Base-by-base conservation (phyloP, 2,329 filamentous ascomycete genomes). In the Ascocoryne sarcoides region DNA sequence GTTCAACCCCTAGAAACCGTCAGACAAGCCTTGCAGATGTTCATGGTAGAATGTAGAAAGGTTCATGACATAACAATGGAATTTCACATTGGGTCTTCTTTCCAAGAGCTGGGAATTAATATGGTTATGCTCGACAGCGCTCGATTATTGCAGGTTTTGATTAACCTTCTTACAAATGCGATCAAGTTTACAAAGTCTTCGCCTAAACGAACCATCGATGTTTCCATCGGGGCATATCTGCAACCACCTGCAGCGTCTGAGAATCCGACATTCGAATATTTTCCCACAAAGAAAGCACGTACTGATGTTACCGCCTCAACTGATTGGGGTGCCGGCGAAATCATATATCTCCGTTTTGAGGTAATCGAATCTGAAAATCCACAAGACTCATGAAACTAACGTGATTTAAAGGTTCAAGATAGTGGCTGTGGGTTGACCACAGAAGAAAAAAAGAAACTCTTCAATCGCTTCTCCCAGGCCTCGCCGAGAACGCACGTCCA, bases 381-480 rank as follows among this genome's bases (percentile, higher is more conserved):
- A 8, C 21, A 31, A 19, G 29, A 18, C n/a, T 3, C n/a, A 18
- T 18, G 17, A 5, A 8, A 20, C 32, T 40, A 30, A 36, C 32
- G 23, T 40, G n/a, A 35, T 10, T 17, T 4, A 4, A 14, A 45
- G 43, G 43, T 46, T 16, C 73, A 77, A 47, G 84, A 90, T 50
- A 87, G 82, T 0, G 84, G 84, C 1, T 78, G 83, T 39, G 83
- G 83, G 0, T 66, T 92, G 8, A 81, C 69, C 1, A 67, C 75
- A 1, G 73, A 80, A 41, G 83, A 87, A 55, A 84, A 80, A 63
- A 79, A 82, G 40, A 70, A 76, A 34, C 69, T 90, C 0, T 90
- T 90, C 61, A 76, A 84, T 49, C 75, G 82, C n/a, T 90, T 89
- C 58, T 79, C 82, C 4, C 84, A 90, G 60, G 83, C 83, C 0